A percentile compares a stretch with the other conserved stretches of the same genome.
Evolutionary conservation across 202 grass and related monocot species (phyloP).

Genomic region (Cymbopogon flexuosus): DNA sequence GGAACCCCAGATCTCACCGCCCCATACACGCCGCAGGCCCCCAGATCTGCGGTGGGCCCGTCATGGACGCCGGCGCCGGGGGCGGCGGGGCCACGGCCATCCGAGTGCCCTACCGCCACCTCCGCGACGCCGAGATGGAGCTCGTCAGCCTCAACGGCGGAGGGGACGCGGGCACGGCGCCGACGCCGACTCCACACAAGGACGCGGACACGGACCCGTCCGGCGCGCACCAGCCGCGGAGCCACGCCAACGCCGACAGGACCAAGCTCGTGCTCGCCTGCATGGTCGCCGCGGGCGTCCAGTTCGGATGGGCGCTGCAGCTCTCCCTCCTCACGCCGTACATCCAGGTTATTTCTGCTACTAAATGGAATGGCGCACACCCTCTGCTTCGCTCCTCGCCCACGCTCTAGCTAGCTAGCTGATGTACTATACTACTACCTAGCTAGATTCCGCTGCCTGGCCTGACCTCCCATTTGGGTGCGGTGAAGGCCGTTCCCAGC

Average conservation of each 20-base stretch:
- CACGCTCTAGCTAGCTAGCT: too few species aligned
- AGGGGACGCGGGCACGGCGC: background rate
- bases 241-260: background rate
- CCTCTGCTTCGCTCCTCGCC: too few species aligned
- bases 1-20: constrained; percentile 15
- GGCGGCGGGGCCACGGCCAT: constrained; percentile 37
- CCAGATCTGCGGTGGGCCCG: constrained; percentile 34
- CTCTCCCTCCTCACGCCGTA: constrained; percentile 94
- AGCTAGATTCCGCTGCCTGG: background rate
- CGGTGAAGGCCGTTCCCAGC: too few species aligned
- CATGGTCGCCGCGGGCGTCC: constrained; percentile 89
- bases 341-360: constrained; percentile 49
- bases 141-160: constrained; percentile 53
- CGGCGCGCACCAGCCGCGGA: background rate
- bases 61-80: constrained; percentile 50
- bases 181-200: background rate
- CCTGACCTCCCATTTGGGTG: background rate
- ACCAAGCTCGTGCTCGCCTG: constrained; percentile 72
- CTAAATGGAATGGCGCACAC: background rate
- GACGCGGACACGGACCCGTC: background rate
- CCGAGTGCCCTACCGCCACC: constrained; percentile 74
- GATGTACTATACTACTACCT: too few species aligned
- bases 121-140: constrained; percentile 76
- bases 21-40: background rate
- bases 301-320: constrained; percentile 98